A percentile compares a stretch with the other conserved stretches of the same genome.
phyloP scores from a whole-genome alignment of 169 alveolate species.

The Babesia bigemina region DNA sequence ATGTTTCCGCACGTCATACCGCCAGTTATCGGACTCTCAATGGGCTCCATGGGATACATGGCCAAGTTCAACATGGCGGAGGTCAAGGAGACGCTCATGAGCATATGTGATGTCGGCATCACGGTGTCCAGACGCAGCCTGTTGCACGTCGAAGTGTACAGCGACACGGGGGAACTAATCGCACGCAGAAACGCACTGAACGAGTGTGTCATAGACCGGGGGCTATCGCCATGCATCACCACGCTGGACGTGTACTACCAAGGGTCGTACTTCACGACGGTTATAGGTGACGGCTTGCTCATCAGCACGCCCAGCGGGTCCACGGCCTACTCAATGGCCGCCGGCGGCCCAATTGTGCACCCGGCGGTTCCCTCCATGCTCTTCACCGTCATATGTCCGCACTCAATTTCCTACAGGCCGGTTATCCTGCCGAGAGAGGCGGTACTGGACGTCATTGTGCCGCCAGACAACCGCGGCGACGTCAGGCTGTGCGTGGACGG shows the following conservation, averaged over 20 bases:
- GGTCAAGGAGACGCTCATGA: conserved; percentile 42
- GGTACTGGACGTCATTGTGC: conserved; percentile 62
- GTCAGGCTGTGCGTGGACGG: conserved; percentile 72
- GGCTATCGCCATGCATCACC: conserved; percentile 69
- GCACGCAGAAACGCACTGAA: conserved; percentile 65
- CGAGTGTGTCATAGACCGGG: conserved; percentile 80
- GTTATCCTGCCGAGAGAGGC: conserved; percentile 84
- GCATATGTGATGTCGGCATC: conserved; percentile 38
- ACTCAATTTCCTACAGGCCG: conserved; percentile 94
- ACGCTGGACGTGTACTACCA: conserved; percentile 72
- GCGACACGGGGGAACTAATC: conserved; percentile 52
- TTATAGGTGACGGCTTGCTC: conserved; percentile 77
- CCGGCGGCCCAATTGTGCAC: conserved; percentile 97
- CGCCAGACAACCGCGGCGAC: conserved; percentile 71
- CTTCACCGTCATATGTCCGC: conserved; percentile 95
- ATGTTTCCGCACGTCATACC: conserved; percentile 81
- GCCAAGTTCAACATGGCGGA: conserved; percentile 72
- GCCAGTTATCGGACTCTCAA: conserved; percentile 81
- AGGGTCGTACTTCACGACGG: conserved; percentile 73
- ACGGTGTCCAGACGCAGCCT: conserved; percentile 52
- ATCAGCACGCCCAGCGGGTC: conserved; percentile 98
- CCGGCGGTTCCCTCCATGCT: conserved; percentile 87
- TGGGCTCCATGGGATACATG: conserved; percentile 86
- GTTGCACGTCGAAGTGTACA: conserved; percentile 41
- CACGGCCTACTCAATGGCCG: conserved; percentile 96